Conservation (phyloP, 768 basidiomycete species). For the Auriscalpium microsporum region DNA sequence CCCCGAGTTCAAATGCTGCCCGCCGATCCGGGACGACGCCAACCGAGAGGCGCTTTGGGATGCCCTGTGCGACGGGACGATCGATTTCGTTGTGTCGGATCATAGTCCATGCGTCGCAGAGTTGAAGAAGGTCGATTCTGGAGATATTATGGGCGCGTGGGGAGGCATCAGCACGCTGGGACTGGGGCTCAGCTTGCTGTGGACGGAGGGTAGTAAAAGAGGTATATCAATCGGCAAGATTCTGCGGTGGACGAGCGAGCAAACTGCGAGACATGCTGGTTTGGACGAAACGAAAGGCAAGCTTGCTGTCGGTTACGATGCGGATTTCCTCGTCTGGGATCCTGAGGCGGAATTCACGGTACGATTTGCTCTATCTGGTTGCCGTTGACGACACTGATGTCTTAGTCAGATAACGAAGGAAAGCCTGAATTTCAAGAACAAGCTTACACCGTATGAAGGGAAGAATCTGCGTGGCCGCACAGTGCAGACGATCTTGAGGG, state of each 20-base stretch:
- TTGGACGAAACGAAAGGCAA: conserved; percentile 63
- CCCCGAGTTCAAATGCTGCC: conserved; percentile 94
- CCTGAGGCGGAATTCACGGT: conserved; percentile 41
- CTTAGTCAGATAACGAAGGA: conserved; percentile 64
- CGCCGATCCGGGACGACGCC: conserved; percentile 69
- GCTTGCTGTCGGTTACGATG: conserved; percentile 68
- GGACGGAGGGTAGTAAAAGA: conserved; percentile 70
- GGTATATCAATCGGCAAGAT: conserved; percentile 53
- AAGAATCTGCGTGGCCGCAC: conserved; percentile 62
- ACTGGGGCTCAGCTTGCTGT: conserved; percentile 78
- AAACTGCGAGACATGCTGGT: conserved; percentile 75
- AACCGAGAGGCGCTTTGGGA: conserved; percentile 79
- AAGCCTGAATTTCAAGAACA: conserved; percentile 83
- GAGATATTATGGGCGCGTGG: conserved; percentile 87
- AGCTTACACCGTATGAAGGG: conserved; percentile 85
- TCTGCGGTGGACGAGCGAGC: conserved; percentile 65
- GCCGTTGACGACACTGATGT: not conserved
- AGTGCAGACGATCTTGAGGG: conserved; percentile 72
- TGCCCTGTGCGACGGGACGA: conserved; percentile 71
- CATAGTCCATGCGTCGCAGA: conserved; percentile 85
- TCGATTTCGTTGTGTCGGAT: conserved; percentile 93
- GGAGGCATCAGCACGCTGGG: conserved; percentile 92
- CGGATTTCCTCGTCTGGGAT: conserved; percentile 84
- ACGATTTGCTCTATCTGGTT: conserved; percentile 4
- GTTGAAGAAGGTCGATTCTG: conserved; percentile 69